Percentiles rank a stretch among this genome's conserved stretches.
These are phyloP conservation scores for Oryza australiensis DNA, from an alignment of 176 grass and related monocot species.

Conservation along the genomic window DNA sequence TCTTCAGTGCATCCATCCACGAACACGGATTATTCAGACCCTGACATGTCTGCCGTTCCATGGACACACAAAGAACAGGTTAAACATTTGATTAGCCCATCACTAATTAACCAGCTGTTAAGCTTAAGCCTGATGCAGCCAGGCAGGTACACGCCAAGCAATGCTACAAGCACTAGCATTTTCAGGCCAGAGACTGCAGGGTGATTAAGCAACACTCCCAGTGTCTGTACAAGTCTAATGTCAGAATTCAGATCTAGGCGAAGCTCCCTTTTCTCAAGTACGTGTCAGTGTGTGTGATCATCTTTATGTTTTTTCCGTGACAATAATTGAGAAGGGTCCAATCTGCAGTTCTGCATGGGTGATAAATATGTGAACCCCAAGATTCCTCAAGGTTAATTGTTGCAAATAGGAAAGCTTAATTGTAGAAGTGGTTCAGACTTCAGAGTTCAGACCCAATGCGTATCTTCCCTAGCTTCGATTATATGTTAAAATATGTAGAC, in stretches of 20 bases:
- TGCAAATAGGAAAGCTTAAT: background rate
- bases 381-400: slow-evolving; percentile 25
- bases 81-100: slow-evolving; percentile 4
- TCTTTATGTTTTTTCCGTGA: background rate
- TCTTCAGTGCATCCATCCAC: slow-evolving; percentile 27
- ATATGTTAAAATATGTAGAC: no score
- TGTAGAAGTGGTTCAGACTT: no score
- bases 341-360: slow-evolving; percentile 6
- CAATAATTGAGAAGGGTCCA: slow-evolving; percentile 42
- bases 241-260: slow-evolving; percentile 29
- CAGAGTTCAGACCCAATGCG: no score
- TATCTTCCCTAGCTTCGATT: no score
- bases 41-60: slow-evolving; percentile 31
- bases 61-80: slow-evolving; percentile 9
- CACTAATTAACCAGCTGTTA: background rate
- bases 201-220: slow-evolving; percentile 27
- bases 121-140: slow-evolving; percentile 16
- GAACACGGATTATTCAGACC: slow-evolving; percentile 35
- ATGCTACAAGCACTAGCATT: slow-evolving; percentile 25
- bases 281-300: slow-evolving; percentile 20
- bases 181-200: slow-evolving; percentile 17
- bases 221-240: slow-evolving; percentile 29
- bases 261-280: slow-evolving; percentile 3
- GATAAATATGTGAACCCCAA: slow-evolving; percentile 20
- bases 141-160: slow-evolving; percentile 18